Conservation (phyloP, 2,329 filamentous ascomycete genomes). For the Helotiales sp. region DNA sequence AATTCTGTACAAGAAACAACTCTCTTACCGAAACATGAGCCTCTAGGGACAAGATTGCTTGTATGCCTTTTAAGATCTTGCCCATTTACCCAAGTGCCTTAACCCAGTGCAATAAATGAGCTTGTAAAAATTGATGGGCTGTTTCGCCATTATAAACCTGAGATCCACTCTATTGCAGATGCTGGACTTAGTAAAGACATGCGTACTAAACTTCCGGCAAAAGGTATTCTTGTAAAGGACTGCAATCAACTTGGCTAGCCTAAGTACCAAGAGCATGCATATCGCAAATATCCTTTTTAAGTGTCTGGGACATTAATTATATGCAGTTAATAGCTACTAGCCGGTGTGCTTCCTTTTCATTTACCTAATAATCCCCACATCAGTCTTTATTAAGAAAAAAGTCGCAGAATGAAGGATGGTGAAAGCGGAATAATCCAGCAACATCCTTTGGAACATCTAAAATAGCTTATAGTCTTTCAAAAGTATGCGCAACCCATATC, state of each 20-base stretch:
- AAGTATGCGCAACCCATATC: conserved; percentile 15
- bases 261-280: conserved; percentile 31
- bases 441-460: conserved; percentile 26
- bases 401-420: conserved; percentile 44
- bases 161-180: conserved; percentile 22
- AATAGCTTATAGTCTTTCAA: conserved; percentile 19
- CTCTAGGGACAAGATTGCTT: conserved; percentile 24
- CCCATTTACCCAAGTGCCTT: neutral
- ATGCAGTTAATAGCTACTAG: conserved; percentile 41
- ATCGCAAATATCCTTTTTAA: conserved; percentile 31
- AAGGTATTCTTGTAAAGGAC: conserved; percentile 22
- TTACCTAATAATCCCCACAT: conserved; percentile 34
- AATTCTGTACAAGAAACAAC: neutral
- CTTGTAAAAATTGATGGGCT: conserved; percentile 12
- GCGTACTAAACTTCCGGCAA: conserved; percentile 21
- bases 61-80: conserved; percentile 14
- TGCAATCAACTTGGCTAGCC: conserved; percentile 23
- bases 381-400: conserved; percentile 40
- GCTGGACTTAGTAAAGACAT: conserved; percentile 9
- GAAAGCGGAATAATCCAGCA: conserved; percentile 25
- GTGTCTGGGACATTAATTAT: conserved; percentile 40
- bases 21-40: conserved; percentile 12
- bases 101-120: conserved; percentile 12
- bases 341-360: conserved; percentile 43
- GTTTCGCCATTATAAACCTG: neutral